Percentiles rank a stretch among this genome's conserved stretches.
Evolutionary conservation across 371 early-diverging fungal species (phyloP).

Genomic region (Synchytrium microbalum): DNA sequence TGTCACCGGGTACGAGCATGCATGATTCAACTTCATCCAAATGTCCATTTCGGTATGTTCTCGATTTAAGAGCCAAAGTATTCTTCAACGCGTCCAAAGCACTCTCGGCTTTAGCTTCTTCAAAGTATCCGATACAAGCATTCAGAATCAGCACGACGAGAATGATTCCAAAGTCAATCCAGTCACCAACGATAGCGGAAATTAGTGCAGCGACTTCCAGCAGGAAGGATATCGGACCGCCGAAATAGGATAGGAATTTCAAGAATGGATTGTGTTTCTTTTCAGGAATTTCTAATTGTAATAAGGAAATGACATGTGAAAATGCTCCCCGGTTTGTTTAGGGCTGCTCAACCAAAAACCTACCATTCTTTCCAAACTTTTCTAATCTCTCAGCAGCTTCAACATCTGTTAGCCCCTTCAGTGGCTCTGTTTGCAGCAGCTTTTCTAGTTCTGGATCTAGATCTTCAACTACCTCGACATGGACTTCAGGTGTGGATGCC

Average conservation of each 20-base stretch:
- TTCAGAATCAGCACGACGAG: conserved; percentile 73
- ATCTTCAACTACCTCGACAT: conserved; percentile 25
- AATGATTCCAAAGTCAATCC: conserved; percentile 83
- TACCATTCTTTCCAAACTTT: conserved; percentile 32
- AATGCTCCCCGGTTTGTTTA: not conserved
- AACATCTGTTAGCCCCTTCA: conserved; percentile 25
- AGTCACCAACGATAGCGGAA: conserved; percentile 68
- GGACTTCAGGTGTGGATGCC: conserved; percentile 10
- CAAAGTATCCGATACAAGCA: conserved; percentile 77
- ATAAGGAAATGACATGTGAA: not conserved
- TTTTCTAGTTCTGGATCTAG: conserved; percentile 26
- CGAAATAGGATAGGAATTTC: conserved; percentile 76
- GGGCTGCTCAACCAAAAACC: not conserved
- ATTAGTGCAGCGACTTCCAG: conserved; percentile 68
- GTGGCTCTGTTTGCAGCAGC: conserved; percentile 32
- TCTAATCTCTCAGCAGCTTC: conserved; percentile 26
- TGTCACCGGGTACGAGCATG: conserved; percentile 68
- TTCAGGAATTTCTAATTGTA: conserved; percentile 42
- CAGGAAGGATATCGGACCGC: conserved; percentile 80
- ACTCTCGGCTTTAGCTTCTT: conserved; percentile 71
- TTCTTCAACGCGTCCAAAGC: conserved; percentile 83
- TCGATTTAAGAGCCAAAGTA: conserved; percentile 74
- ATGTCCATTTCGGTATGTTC: conserved; percentile 64
- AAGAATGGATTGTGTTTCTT: conserved; percentile 66
- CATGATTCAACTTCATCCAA: conserved; percentile 65